phyloP scores from a whole-genome alignment of 495 filamentous ascomycete species.

The Aspergillus asperescens region DNA sequence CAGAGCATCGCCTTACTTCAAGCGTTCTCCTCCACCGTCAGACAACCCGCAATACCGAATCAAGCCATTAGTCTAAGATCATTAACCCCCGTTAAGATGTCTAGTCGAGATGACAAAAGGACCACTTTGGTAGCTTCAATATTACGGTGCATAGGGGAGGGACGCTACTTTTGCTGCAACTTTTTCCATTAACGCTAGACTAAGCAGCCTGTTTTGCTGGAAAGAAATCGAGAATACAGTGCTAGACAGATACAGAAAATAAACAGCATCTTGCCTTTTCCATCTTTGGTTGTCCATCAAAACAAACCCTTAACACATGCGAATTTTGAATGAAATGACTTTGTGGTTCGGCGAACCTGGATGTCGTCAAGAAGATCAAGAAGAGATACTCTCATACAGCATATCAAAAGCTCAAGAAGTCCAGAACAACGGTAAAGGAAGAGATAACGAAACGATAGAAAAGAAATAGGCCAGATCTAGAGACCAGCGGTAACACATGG shows the following conservation, averaged over 20 bases:
- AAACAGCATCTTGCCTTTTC: slow-evolving; percentile 8
- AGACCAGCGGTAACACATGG: slow-evolving; percentile 3
- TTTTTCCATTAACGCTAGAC: slow-evolving; percentile 7
- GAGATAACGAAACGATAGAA: slow-evolving; percentile 8
- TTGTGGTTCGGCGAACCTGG: slow-evolving; percentile 13
- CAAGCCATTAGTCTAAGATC: too few species aligned
- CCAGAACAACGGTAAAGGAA: slow-evolving; percentile 12
- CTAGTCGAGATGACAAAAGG: too few species aligned
- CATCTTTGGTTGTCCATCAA: neutral
- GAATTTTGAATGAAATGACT: slow-evolving; percentile 17
- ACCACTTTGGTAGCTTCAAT: too few species aligned
- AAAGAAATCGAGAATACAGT: slow-evolving; percentile 10
- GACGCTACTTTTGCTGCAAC: slow-evolving; percentile 4
- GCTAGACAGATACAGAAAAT: slow-evolving; percentile 23
- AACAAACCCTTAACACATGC: slow-evolving; percentile 15
- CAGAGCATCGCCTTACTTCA: too few species aligned
- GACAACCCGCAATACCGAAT: too few species aligned
- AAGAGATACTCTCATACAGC: slow-evolving; percentile 18
- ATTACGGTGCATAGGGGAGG: too few species aligned
- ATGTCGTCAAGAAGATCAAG: slow-evolving; percentile 23
- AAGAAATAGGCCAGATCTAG: slow-evolving; percentile 1
- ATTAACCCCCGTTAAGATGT: too few species aligned
- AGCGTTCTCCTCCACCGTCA: too few species aligned
- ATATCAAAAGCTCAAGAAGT: slow-evolving; percentile 17
- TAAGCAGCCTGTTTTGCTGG: slow-evolving; percentile 4